Evolutionary conservation across 2,329 filamentous ascomycete genomes (phyloP).

Genomic region (Penicillium olsonii): DNA sequence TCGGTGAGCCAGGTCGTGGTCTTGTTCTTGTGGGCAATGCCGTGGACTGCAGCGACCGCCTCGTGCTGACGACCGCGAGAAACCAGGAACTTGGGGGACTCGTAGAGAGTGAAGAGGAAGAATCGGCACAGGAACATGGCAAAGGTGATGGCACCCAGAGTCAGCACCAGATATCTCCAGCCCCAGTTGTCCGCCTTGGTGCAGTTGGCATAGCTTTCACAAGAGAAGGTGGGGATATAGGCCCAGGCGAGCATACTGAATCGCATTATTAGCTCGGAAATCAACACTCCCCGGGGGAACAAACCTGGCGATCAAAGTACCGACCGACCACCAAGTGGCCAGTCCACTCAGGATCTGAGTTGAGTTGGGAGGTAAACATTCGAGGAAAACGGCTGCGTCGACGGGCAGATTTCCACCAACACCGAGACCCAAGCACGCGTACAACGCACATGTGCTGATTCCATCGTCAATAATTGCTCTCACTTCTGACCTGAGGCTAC

Average conservation of each 20-base stretch:
- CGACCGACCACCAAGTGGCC: constrained; percentile 86
- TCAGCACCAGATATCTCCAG: constrained; percentile 71
- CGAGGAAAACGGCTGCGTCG: constrained; percentile 78
- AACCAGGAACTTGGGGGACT: constrained; percentile 81
- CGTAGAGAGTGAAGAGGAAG: constrained; percentile 74
- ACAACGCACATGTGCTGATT: constrained; percentile 56
- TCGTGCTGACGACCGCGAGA: constrained; percentile 74
- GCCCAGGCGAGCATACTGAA: constrained; percentile 65
- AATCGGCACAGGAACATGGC: constrained; percentile 74
- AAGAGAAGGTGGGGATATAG: constrained; percentile 69
- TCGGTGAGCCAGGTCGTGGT: constrained; percentile 74
- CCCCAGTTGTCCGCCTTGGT: constrained; percentile 59
- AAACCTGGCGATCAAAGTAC: constrained; percentile 66
- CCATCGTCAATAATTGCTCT: constrained; percentile 3
- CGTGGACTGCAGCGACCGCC: constrained; percentile 77
- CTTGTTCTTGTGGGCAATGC: constrained; percentile 71
- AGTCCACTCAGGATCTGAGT: constrained; percentile 73
- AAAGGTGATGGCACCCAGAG: constrained; percentile 69
- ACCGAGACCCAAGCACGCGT: constrained; percentile 65
- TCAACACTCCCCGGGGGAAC: constrained; percentile 4
- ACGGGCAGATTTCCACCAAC: constrained; percentile 77
- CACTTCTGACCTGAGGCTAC: constrained; percentile 22
- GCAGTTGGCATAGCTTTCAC: constrained; percentile 35
- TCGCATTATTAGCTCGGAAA: constrained; percentile 1
- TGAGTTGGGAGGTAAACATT: constrained; percentile 77